Evolutionary conservation across 169 alveolate species (phyloP).

Genomic region (Plasmodium knowlesi): DNA sequence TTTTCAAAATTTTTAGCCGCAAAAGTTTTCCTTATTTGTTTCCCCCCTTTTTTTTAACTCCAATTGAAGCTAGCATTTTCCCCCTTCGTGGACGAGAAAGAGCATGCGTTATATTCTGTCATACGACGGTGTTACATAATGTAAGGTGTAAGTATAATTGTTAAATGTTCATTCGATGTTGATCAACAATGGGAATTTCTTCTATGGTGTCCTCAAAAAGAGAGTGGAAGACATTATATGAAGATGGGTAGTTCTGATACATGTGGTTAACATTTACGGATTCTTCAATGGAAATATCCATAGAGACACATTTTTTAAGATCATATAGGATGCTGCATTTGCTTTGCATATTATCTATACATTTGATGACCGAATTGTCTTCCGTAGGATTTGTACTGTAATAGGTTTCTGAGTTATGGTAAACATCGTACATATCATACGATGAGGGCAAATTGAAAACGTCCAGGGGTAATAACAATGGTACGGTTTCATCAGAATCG

Average conservation of each 20-base stretch:
- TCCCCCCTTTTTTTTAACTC: background rate
- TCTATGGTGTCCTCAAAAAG: slow-evolving; percentile 33
- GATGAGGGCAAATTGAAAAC: slow-evolving; percentile 66
- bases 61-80: background rate
- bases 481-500: background rate
- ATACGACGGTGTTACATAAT: background rate
- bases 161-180: background rate
- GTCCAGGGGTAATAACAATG: slow-evolving; percentile 30
- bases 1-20: background rate
- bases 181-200: slow-evolving; percentile 36
- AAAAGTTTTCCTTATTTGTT: background rate
- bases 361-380: slow-evolving; percentile 35
- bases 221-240: slow-evolving; percentile 42
- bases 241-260: slow-evolving; percentile 50
- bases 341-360: slow-evolving; percentile 23
- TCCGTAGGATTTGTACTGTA: slow-evolving; percentile 45
- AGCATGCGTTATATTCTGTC: background rate
- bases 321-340: slow-evolving; percentile 53
- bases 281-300: slow-evolving; percentile 54
- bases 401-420: slow-evolving; percentile 35
- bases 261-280: slow-evolving; percentile 37
- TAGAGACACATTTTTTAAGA: slow-evolving; percentile 48
- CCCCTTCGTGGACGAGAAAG: background rate
- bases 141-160: background rate
- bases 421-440: slow-evolving; percentile 54